Evolutionary conservation across 108 stramenopile species (phyloP), one percentile per base, ranked within the genome.

Genomic region (Conticribra guillardii): DNA sequence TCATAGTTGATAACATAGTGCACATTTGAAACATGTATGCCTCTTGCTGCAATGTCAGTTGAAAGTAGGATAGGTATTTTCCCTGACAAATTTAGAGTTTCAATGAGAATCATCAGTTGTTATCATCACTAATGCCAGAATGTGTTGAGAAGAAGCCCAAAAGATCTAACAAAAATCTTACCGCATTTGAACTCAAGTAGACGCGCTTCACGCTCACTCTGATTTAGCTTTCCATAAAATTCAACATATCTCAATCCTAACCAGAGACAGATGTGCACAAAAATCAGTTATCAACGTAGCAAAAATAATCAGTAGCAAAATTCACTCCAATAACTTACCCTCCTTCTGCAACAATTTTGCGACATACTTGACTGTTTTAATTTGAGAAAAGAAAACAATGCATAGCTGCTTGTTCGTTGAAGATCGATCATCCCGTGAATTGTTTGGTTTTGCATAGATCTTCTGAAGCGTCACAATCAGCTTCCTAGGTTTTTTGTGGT

Each of bases 31-130:
- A 96, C 84, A 59, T 99, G 95, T 19, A 99, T 82, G 0, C 98
- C 98, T 53, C 98, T 80, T 37, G 96, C 94, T n/a, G 96, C 97
- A 19, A 99, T 77, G 82, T 99, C 98, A n/a, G 96, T 97, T 21
- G 97, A 96, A 17, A 99, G 76, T 47, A 99, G 59, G 22, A 94
- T 86, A 1, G 96, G 94, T 0, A 60, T 56, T 71, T 89, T 86
- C 2, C 91, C 87, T 41, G 58, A 31, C 65, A 56, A 73, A 69
- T 84, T 85, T 33, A 84, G 29, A 4, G 18, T 24, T 4, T 1
- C 22, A 50, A 29, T 28, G 11, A 41, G 29, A 26, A 26, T 14
- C 37, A 41, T 41, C 1, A 48, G 2, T 24, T 4, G 19, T 48
- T 27, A 62, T n/a, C 34, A 14, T 22, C 4, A 47, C 49, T 64